A percentile compares a stretch with the other conserved stretches of the same genome.
Evolutionary conservation across 73 alveolate genomes (phyloP).

Genomic region (Paramecium sonneborni): DNA sequence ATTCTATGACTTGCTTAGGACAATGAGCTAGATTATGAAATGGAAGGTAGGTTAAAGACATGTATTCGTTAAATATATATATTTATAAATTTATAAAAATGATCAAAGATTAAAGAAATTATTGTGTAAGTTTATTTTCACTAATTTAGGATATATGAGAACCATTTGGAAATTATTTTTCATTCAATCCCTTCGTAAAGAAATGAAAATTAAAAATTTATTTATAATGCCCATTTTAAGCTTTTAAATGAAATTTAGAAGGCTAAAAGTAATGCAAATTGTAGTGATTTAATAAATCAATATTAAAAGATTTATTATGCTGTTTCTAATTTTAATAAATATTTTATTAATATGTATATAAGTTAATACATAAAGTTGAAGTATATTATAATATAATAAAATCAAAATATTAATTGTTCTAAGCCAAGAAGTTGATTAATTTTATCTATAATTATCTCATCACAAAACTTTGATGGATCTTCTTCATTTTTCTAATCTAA

Average conservation of each 20-base stretch:
- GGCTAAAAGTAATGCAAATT: too few species aligned
- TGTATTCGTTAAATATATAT: conserved; percentile 29
- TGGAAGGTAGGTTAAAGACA: background rate
- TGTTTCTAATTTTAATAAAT: too few species aligned
- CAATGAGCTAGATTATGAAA: conserved; percentile 24
- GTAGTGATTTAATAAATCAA: too few species aligned
- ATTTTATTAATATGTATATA: too few species aligned
- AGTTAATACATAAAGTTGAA: too few species aligned
- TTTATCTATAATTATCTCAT: background rate
- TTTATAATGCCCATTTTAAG: too few species aligned
- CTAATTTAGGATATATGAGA: background rate
- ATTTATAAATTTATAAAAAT: background rate
- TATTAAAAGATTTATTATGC: too few species aligned
- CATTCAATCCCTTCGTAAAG: too few species aligned
- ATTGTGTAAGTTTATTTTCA: background rate
- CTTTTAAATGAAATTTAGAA: too few species aligned
- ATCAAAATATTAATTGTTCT: conserved; percentile 34
- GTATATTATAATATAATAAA: background rate
- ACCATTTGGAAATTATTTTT: background rate
- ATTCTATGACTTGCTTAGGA: conserved; percentile 14
- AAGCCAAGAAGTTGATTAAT: background rate
- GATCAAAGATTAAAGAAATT: background rate
- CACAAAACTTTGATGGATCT: background rate
- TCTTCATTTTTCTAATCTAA: background rate
- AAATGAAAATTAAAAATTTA: too few species aligned